A percentile compares a stretch with the other conserved stretches of the same genome.
These are phyloP conservation scores for Salix viminalis DNA, from an alignment of 345 rosid species.

Conservation along the genomic window DNA sequence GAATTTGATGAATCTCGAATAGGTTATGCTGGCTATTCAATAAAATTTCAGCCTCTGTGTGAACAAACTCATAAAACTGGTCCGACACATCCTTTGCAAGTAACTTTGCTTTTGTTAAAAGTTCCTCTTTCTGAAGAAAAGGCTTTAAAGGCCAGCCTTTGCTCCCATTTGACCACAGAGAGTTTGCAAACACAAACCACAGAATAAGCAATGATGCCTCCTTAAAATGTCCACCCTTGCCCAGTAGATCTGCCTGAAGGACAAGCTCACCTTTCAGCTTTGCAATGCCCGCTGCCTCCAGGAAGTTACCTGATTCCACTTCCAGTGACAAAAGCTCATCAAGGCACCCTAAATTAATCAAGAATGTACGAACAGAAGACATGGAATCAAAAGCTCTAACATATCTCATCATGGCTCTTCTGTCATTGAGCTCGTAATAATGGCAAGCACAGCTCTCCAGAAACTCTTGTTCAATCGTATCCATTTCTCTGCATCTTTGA, in stretches of 20 bases:
- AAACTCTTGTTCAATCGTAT: conserved; percentile 31
- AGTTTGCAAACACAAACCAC: conserved; percentile 29
- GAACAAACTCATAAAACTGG: conserved; percentile 27
- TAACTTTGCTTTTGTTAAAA: conserved; percentile 35
- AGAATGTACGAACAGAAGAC: conserved; percentile 9
- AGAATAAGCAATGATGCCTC: conserved; percentile 34
- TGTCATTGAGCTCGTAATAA: conserved; percentile 7
- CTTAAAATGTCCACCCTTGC: conserved; percentile 26
- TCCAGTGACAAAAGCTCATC: conserved; percentile 29
- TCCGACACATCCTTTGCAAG: conserved; percentile 21
- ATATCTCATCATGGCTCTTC: conserved; percentile 24
- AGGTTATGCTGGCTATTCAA: conserved; percentile 15
- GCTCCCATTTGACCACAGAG: conserved; percentile 42
- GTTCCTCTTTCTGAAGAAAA: conserved; percentile 27
- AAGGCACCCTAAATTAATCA: conserved; percentile 8
- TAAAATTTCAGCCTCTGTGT: conserved; percentile 28
- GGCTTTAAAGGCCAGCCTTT: conserved; percentile 49
- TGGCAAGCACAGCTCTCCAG: conserved; percentile 40
- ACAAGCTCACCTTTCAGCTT: conserved; percentile 36
- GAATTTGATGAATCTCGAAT: conserved; percentile 22
- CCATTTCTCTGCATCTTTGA: conserved; percentile 13
- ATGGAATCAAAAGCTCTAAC: conserved; percentile 16
- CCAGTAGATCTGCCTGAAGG: conserved; percentile 33
- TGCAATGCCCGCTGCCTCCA: conserved; percentile 24
- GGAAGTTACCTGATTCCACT: conserved; percentile 20